Evolutionary conservation across 768 basidiomycete genomes (phyloP), one percentile per base, ranked within the genome.

Genomic region (Suillus plorans): DNA sequence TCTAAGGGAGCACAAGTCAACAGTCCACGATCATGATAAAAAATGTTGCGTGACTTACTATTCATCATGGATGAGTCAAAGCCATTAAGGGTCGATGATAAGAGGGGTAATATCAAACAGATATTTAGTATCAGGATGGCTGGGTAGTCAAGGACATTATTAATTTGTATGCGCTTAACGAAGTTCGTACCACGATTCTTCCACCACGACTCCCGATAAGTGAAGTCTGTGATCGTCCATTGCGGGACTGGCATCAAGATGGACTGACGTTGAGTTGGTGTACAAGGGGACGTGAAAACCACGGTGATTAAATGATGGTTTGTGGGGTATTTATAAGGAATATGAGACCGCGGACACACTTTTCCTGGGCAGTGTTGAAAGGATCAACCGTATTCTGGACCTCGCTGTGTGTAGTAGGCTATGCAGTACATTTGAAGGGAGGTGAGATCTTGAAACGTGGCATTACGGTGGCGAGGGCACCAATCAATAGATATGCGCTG

Each of bases 11-110:
- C 64, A 65, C 73, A 61, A 76, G 69, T 44, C 63, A 84, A 79
- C 79, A n/a, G 56, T 59, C 25, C 14, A 63, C 10, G 25, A 34
- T 16, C 53, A 18, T 39, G 61, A n/a, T 36, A 37, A 20, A 18
- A 55, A 25, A 28, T 41, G 28, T 31, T 50, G 8, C 14, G 16
- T n/a, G 22, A 58, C 71, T 20, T 37, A 79, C 80, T 80, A 69
- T 89, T 89, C 12, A 89, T 79, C 55, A 88, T 76, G 14, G 88
- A 89, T 4, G 87, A 86, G 71, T 90, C 87, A 58, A 88, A 81
- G 25, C 90, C 89, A 75, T 90, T 90, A 56, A 84, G 84, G 13
- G 83, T 78, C 16, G 88, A 84, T 16, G 89, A 89, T 63, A 90
- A 74, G n/a, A 91, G 79, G 1, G 89, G 87, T 18, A 90, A 77